Base-by-base conservation (phyloP, 441 rosid genomes). In the Erodium moschatum region DNA sequence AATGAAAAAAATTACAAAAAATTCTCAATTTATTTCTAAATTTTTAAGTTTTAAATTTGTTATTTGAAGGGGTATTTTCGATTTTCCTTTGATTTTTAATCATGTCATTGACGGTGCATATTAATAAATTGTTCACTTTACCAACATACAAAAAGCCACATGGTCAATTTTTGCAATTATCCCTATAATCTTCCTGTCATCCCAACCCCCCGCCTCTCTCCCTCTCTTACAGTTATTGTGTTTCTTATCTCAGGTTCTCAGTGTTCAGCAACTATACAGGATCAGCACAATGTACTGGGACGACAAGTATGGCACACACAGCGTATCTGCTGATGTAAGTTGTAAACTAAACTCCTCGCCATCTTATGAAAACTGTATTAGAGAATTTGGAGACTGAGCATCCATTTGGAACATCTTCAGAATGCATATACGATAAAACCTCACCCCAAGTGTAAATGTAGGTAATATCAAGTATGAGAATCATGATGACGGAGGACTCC, bases 201-300 rank as follows among this genome's bases (percentile, higher is more conserved):
- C 16, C 24, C 44, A n/a, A 61, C 19, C 68, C 46, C 72, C 0
- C 68, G 38, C 72, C 0, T 2, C 27, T 24, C 27, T 24, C 27
- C 27, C 27, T 24, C 27, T 24, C 27, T 24, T 24, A 24, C 27
- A 24, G 2, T 24, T 24, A 24, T 24, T 24, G 27, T 24, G 27
- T 24, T 24, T 0, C 27, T 24, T 0, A 24, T 16, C 72, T 0
- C 87, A 95, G 98, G 97, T 92, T 42, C 89, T 95, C 31, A 92
- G 98, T 48, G 85, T 95, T 75, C 98, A 92, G 74, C 99, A 95
- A 79, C 81, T 95, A 9, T 95, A 92, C 74, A 81, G 98, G 61
- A 95, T 95, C 65, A 86, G 98, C 76, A 95, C 99, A 0, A 92
- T 95, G 98, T 95, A 95, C 76, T 95, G 99, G 99, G 99, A 95